Evolutionary conservation across 2,329 filamentous ascomycete species (phyloP), one percentile per base, ranked within the genome.

Genomic region (Sphaerulina musiva): DNA sequence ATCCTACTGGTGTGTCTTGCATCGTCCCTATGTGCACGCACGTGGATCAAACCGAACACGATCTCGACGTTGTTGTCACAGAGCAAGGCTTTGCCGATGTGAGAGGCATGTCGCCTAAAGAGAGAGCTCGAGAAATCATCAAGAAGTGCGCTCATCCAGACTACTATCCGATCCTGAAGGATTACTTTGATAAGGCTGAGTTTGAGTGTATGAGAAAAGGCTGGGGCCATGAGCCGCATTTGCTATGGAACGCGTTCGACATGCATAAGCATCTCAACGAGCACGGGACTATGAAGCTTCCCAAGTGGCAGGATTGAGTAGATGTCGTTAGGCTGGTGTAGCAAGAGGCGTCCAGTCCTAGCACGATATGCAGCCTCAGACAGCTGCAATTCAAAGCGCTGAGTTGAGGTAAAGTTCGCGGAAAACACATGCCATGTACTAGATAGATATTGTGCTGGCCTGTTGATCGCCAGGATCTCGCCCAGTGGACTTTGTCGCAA

Each of bases 21-120:
- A 95, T 95, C 65, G 88, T 95, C n/a, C 89, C 89, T 56, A 92
- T 95, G 86, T 89, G 85, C 74, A 95, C 89, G 3, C 90, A 95
- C 73, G 78, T 95, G 62, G 89, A 95, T 73, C 89, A 95, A 79
- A 95, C 90, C 0, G 90, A 95, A 75, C 89, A 95, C 72, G 90
- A 95, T 69, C 79, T 95, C 39, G 89, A 95, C 64, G 84, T 95
- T n/a, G 74, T 95, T 44, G 89, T 95, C n/a, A 83, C 81, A 0
- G 81, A 84, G 68, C 80, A 82, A 69, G 89, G 90, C 54, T 80
- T 95, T 23, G 90, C 89, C 29, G 89, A 95, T 66, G 89, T 95
- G 1, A 82, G 89, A 41, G 89, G 89, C 48, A 76, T 95, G 61
- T 84, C 81, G 60, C 89, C 90, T 0, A 80, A 84, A 51, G 88